A percentile compares a stretch with the other conserved stretches of the same genome.
phyloP scores from a whole-genome alignment of 163 green algal genomes.

The Chlorella variabilis region DNA sequence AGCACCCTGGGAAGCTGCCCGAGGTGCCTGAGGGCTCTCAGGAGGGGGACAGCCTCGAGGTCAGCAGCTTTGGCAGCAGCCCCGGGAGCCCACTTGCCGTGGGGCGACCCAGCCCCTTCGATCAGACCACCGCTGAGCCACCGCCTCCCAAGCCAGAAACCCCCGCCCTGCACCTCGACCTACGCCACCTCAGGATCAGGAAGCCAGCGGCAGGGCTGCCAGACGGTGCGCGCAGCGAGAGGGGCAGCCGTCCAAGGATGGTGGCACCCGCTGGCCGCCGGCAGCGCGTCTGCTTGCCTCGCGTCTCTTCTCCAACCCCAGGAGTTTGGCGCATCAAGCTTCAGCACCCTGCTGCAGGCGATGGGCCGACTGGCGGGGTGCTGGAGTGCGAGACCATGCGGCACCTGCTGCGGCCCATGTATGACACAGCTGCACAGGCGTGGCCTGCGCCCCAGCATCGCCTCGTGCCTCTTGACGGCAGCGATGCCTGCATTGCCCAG shows the following conservation, averaged over 20 bases:
- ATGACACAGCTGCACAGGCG: too few relatives aligned
- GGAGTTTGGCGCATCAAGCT: too few relatives aligned
- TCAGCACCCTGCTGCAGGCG: too few relatives aligned
- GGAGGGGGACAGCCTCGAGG: neutral
- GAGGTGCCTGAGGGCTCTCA: neutral
- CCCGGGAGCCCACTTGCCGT: neutral
- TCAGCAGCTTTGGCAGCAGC: neutral
- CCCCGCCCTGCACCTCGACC: neutral
- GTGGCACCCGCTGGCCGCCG: too few relatives aligned
- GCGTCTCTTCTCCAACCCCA: too few relatives aligned
- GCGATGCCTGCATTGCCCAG: too few relatives aligned
- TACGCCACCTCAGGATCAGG: neutral
- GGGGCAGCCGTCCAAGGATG: neutral
- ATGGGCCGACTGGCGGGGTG: conserved; percentile 9
- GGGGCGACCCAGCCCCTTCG: neutral
- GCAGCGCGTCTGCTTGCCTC: too few relatives aligned
- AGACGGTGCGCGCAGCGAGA: neutral
- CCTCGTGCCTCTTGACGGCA: too few relatives aligned
- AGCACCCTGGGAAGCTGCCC: neutral
- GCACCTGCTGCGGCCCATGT: conserved; percentile 48
- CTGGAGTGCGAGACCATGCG: conserved; percentile 49
- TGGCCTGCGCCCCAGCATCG: too few relatives aligned
- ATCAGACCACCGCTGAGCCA: neutral
- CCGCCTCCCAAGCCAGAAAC: neutral
- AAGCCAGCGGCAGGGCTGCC: neutral